A percentile compares a stretch with the other conserved stretches of the same genome.
These are phyloP conservation scores for Naganishia kalamii DNA, from an alignment of 768 basidiomycete species.

Conservation along the genomic window DNA sequence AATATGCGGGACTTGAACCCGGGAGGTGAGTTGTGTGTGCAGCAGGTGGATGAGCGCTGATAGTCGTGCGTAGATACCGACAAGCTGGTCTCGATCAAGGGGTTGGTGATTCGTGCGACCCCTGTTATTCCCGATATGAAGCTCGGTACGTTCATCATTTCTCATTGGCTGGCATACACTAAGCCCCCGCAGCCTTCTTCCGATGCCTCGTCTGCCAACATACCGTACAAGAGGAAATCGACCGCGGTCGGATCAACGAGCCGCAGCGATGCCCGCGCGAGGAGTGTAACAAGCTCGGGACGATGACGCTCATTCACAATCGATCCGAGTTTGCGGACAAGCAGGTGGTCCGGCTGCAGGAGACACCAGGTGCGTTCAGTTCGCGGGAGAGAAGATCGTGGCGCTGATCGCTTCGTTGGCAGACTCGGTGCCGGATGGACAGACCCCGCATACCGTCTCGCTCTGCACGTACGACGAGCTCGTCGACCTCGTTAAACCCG, in stretches of 20 bases:
- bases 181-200: slow-evolving; percentile 71
- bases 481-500: slow-evolving; percentile 92
- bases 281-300: slow-evolving; percentile 76
- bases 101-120: slow-evolving; percentile 92
- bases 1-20: slow-evolving; percentile 97
- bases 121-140: slow-evolving; percentile 99
- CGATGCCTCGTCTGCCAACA: slow-evolving; percentile 91
- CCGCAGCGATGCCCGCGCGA: slow-evolving; percentile 87
- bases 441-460: slow-evolving; percentile 95
- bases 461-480: slow-evolving; percentile 97
- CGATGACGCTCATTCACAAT: slow-evolving; percentile 94
- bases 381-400: background rate
- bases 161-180: background rate
- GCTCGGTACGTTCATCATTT: slow-evolving; percentile 48
- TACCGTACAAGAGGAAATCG: slow-evolving; percentile 94
- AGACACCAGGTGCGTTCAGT: slow-evolving; percentile 61
- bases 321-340: slow-evolving; percentile 93
- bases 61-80: slow-evolving; percentile 72
- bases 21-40: slow-evolving; percentile 55
- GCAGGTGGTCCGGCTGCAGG: slow-evolving; percentile 90
- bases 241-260: slow-evolving; percentile 95
- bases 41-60: background rate
- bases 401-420: background rate
- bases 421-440: slow-evolving; percentile 94
- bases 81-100: slow-evolving; percentile 91